Base-by-base conservation (phyloP, 2,329 filamentous ascomycete genomes). In the Exophiala dermatitidis region DNA sequence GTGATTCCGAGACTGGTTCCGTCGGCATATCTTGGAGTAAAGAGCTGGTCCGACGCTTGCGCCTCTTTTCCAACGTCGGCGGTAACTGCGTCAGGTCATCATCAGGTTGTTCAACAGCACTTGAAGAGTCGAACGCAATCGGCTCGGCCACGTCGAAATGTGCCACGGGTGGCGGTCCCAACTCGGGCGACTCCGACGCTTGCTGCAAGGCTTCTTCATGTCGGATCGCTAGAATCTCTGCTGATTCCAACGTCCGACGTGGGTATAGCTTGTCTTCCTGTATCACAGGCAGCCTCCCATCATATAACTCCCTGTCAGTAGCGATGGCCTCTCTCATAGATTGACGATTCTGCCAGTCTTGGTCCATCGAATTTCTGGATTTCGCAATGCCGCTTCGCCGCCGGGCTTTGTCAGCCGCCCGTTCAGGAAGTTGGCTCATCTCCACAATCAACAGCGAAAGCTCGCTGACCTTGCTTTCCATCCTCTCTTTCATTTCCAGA, bases 221-320 rank as follows among this genome's bases (percentile, higher is more conserved):
- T 29, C 62, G 40, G 2, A 71, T 43, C 4, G 62, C 61, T 30
- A 66, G 59, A 12, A 74, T 45, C 46, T 74, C 72, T 32, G 69
- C 64, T 3, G 62, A 54, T 74, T 77, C 76, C 59, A 83, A 67
- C 5, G 79, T 82, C 54, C 69, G 66, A 58, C 80, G 70, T 26
- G 80, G 80, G 61, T 75, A 83, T 55, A 68, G 71, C 65, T 82
- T 82, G 63, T 78, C 76, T 65, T 85, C 82, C 2, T 72, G 61
- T 47, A 85, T 84, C 2, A 76, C 77, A 5, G 81, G 80, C 60
- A 85, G 69, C 60, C 74, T 66, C 33, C 69, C 68, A 48, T 74
- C 69, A 29, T 57, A 44, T 28, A 54, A 34, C 10, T 31, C 37
- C 42, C 46, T 70, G 33, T 67, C 68, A 33, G 68, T 65, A 31